Percentiles rank a stretch among this genome's conserved stretches.
Evolutionary conservation across 1,284 basidiomycete species (phyloP).

Genomic region (Moniliophthora roreri): DNA sequence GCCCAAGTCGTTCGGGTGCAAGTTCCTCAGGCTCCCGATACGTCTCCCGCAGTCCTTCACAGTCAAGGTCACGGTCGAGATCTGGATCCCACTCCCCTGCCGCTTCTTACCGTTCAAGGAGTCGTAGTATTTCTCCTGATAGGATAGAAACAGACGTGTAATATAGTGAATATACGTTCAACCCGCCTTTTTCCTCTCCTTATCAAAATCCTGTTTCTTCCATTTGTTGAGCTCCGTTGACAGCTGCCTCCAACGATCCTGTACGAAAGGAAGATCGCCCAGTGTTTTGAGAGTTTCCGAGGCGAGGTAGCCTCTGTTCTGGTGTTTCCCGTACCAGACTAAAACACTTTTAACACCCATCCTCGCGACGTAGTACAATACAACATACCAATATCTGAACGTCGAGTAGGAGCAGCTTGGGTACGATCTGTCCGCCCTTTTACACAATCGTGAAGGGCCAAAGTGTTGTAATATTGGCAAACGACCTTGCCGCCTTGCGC

Average conservation of each 20-base stretch:
- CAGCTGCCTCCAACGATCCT: conserved; percentile 67
- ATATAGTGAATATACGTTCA: background rate
- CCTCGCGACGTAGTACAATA: conserved; percentile 3
- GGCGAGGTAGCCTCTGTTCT: conserved; percentile 74
- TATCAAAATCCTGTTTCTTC: conserved; percentile 57
- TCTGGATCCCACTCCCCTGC: conserved; percentile 31
- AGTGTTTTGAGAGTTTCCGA: conserved; percentile 48
- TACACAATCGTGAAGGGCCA: conserved; percentile 81
- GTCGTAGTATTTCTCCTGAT: conserved; percentile 62
- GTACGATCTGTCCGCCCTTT: conserved; percentile 69
- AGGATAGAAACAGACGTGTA: conserved; percentile 35
- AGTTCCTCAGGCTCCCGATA: conserved; percentile 45
- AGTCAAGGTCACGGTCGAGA: conserved; percentile 42
- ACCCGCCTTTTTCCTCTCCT: conserved; percentile 35
- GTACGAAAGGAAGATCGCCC: conserved; percentile 57
- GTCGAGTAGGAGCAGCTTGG: conserved; percentile 79
- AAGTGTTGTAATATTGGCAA: conserved; percentile 90
- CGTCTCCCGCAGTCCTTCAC: conserved; percentile 61
- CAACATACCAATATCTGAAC: conserved; percentile 78
- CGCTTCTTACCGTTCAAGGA: conserved; percentile 48
- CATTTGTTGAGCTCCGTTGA: conserved; percentile 61
- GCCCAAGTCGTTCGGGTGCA: conserved; percentile 40
- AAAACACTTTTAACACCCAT: background rate
- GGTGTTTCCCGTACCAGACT: conserved; percentile 80
- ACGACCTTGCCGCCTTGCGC: conserved; percentile 80